phyloP scores from a whole-genome alignment of 352 stramenopile genomes.

The Lagenidium sp. region DNA sequence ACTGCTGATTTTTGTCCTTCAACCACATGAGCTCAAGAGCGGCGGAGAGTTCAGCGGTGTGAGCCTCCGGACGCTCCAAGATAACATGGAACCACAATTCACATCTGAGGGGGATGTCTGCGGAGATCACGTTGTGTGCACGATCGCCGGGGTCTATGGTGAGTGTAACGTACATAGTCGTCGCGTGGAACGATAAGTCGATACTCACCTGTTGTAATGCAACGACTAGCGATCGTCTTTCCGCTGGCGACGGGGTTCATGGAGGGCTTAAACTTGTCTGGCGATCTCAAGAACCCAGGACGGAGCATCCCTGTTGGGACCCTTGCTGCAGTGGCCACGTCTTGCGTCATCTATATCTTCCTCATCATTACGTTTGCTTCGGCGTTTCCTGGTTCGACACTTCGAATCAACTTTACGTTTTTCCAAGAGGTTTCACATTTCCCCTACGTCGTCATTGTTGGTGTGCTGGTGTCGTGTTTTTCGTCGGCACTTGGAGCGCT shows the following conservation, averaged over 20 bases:
- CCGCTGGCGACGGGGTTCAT: conserved; percentile 78
- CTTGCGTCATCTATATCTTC: conserved; percentile 53
- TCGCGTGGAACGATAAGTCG: no score
- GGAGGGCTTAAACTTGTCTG: conserved; percentile 74
- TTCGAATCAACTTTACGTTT: conserved; percentile 67
- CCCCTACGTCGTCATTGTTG: conserved; percentile 45
- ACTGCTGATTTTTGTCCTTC: conserved; percentile 28
- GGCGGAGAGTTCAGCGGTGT: conserved; percentile 47
- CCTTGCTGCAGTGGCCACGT: conserved; percentile 44
- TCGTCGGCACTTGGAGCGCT: conserved; percentile 54
- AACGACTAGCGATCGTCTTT: conserved; percentile 51
- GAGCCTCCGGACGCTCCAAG: conserved; percentile 22
- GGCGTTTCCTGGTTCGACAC: conserved; percentile 38
- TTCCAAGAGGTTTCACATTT: conserved; percentile 59
- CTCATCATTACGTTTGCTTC: conserved; percentile 64
- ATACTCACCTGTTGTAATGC: not conserved
- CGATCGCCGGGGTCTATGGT: conserved; percentile 41
- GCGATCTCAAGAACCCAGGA: conserved; percentile 66
- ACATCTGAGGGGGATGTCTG: conserved; percentile 68
- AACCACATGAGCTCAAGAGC: conserved; percentile 24
- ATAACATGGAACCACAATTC: conserved; percentile 48
- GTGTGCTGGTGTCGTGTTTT: conserved; percentile 62
- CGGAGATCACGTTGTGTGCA: conserved; percentile 22
- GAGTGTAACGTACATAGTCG: no score
- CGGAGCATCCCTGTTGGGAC: conserved; percentile 63